Evolutionary conservation across 2,329 filamentous ascomycete genomes (phyloP).

Genomic region (Sclerotinia nivalis): DNA sequence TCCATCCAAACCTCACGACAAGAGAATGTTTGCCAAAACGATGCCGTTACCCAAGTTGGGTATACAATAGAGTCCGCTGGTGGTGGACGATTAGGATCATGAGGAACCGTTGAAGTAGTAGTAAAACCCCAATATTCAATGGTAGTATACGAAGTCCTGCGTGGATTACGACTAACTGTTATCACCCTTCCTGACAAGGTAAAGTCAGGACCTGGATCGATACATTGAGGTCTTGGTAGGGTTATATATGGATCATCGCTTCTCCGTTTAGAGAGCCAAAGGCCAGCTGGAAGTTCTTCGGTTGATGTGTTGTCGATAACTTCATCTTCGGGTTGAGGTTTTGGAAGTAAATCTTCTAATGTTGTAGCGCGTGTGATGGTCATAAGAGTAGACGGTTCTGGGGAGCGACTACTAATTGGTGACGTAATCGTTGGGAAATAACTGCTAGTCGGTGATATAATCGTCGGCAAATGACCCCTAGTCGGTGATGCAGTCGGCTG

Average conservation of each 20-base stretch:
- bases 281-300: background rate
- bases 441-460: background rate
- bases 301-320: background rate
- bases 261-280: slow-evolving; percentile 1
- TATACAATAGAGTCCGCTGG: background rate
- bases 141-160: slow-evolving; percentile 4
- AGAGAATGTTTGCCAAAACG: slow-evolving; percentile 5
- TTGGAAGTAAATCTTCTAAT: background rate
- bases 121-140: background rate
- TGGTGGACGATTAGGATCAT: slow-evolving; percentile 13
- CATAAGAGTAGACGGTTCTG: background rate
- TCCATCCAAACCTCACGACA: slow-evolving; percentile 8
- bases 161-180: background rate
- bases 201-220: background rate
- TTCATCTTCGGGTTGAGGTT: background rate
- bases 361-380: background rate
- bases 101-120: background rate
- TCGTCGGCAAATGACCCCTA: background rate
- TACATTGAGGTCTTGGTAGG: background rate
- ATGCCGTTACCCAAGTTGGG: slow-evolving; percentile 2
- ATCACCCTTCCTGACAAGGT: background rate
- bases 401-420: background rate
- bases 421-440: background rate
- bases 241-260: background rate
- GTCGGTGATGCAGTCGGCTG: background rate